phyloP scores from a whole-genome alignment of 257 asterid species.

The Solanum tacnaense region DNA sequence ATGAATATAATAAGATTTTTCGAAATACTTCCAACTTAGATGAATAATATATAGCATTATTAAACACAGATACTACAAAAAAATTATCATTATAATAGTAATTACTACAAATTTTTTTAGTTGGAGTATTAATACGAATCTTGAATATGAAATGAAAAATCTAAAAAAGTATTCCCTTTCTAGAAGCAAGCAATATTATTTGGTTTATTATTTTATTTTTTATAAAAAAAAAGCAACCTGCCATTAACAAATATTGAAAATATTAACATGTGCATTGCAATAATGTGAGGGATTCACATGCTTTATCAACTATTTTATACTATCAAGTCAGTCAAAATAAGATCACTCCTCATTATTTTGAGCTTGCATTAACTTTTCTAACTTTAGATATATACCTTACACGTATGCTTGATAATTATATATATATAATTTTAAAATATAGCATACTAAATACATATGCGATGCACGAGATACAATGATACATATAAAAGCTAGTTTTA shows the following conservation, averaged over 20 bases:
- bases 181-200: neutral
- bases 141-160: too few species aligned
- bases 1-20: neutral
- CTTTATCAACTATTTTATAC: neutral
- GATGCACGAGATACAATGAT: rapidly evolving
- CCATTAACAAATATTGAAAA: neutral
- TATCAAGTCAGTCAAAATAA: neutral
- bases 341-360: neutral
- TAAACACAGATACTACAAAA: neutral
- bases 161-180: neutral
- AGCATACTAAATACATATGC: rapidly evolving
- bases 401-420: neutral
- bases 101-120: neutral
- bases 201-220: neutral
- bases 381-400: too few species aligned
- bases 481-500: too few species aligned
- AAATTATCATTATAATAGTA: neutral
- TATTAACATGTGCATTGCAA: neutral
- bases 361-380: too few species aligned
- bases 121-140: too few species aligned
- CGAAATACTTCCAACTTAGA: neutral
- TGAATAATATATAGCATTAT: neutral
- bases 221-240: neutral
- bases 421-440: too few species aligned
- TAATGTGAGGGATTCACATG: neutral